A percentile compares a stretch with the other conserved stretches of the same genome.
These are phyloP conservation scores for Fomitiporia mediterranea DNA, from an alignment of 1,284 basidiomycete species.

Conservation along the genomic window DNA sequence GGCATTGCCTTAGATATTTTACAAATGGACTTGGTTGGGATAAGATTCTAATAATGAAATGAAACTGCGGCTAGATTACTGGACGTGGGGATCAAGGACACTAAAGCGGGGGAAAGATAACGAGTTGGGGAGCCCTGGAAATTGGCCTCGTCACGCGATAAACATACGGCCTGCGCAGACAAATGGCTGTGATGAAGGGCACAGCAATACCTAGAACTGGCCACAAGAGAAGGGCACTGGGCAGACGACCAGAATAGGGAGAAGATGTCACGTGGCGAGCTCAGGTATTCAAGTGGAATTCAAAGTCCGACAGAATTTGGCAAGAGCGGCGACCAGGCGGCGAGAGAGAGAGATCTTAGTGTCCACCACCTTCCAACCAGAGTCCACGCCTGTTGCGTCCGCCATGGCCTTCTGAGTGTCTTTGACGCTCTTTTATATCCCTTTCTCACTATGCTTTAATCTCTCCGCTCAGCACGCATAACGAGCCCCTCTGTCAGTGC, in stretches of 20 bases:
- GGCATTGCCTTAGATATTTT: neutral
- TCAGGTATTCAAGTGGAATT: neutral
- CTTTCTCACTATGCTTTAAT: conserved; percentile 3
- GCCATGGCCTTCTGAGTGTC: conserved; percentile 2
- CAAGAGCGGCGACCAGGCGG: neutral
- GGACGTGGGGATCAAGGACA: neutral
- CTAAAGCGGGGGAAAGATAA: neutral
- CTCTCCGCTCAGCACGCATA: neutral
- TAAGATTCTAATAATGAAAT: neutral
- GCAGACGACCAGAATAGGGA: neutral
- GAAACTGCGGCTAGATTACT: neutral
- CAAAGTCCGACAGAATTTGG: conserved; percentile 7
- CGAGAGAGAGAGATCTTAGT: neutral
- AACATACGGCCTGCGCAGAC: neutral
- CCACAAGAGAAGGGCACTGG: neutral
- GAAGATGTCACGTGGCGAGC: conserved; percentile 1
- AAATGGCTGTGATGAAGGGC: neutral
- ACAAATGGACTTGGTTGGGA: neutral
- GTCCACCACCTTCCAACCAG: too few relatives aligned
- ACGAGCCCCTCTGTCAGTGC: neutral
- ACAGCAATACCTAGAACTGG: neutral
- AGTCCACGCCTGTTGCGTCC: too few relatives aligned
- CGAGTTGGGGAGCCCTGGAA: neutral
- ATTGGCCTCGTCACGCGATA: too few relatives aligned
- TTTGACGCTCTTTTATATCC: neutral